Percentiles rank a stretch among this genome's conserved stretches.
Conservation (phyloP, 1,284 basidiomycete species). For the Tranzscheliella williamsii region DNA sequence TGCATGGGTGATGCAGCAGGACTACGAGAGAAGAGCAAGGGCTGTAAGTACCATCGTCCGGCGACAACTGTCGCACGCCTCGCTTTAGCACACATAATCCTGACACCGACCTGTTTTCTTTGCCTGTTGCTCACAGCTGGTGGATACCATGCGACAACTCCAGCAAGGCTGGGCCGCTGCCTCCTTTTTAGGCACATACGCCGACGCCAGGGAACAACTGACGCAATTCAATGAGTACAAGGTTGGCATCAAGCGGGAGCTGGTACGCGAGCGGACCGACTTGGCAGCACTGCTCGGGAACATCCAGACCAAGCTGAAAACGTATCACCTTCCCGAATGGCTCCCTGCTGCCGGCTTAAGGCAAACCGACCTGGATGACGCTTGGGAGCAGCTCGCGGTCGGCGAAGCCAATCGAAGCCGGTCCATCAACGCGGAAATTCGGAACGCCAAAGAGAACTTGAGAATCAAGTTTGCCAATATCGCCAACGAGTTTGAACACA, state of each 20-base stretch:
- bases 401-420: constrained; percentile 79
- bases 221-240: constrained; percentile 80
- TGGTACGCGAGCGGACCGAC: constrained; percentile 89
- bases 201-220: constrained; percentile 77
- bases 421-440: constrained; percentile 85
- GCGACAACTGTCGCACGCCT: too few species aligned
- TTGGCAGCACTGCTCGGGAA: constrained; percentile 86
- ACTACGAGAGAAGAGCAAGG: constrained; percentile 86
- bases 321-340: constrained; percentile 70
- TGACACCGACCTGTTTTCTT: neutral
- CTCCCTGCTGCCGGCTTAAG: constrained; percentile 38
- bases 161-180: constrained; percentile 43
- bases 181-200: constrained; percentile 65
- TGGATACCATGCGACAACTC: constrained; percentile 30
- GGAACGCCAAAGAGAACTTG: constrained; percentile 70
- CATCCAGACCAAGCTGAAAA: constrained; percentile 89
- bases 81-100: constrained; percentile 48
- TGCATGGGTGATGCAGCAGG: constrained; percentile 73
- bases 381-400: constrained; percentile 75
- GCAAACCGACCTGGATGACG: constrained; percentile 73
- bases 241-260: constrained; percentile 78
- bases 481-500: constrained; percentile 77
- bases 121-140: constrained; percentile 37
- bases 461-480: constrained; percentile 80
- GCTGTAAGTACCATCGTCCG: constrained; percentile 68